These are phyloP conservation scores for Syzygium oleosum DNA, from an alignment of 345 rosid genomes.

Conservation along the genomic window DNA sequence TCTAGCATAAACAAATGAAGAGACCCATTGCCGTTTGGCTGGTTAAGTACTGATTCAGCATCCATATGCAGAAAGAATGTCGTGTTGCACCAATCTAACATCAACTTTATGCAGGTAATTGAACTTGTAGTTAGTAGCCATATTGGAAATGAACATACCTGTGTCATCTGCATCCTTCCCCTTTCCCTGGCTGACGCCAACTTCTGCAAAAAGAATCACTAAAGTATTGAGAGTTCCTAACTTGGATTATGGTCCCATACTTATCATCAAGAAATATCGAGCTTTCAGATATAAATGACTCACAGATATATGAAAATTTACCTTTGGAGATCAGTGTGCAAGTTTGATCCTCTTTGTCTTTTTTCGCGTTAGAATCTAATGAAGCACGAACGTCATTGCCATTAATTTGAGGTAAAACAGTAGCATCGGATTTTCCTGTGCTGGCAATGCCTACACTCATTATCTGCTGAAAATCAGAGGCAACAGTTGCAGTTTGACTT, in stretches of 20 bases:
- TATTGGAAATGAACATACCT: slow-evolving; percentile 20
- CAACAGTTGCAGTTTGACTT: slow-evolving; percentile 2
- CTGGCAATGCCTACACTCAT: slow-evolving; percentile 1
- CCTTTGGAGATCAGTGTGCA: not conserved
- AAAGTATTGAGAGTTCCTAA: not conserved
- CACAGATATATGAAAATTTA: not conserved
- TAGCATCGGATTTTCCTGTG: not conserved
- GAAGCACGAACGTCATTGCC: not conserved
- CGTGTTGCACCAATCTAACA: not conserved
- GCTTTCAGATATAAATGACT: not conserved
- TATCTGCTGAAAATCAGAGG: not conserved
- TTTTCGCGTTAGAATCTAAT: not conserved
- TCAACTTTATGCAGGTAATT: not conserved
- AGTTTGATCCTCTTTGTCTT: not conserved
- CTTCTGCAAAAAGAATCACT: slow-evolving; percentile 2
- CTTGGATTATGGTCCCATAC: not conserved
- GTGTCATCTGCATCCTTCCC: slow-evolving; percentile 14
- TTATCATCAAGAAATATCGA: not conserved
- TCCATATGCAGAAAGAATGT: not conserved
- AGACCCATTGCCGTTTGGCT: slow-evolving; percentile 14
- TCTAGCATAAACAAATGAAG: slow-evolving; percentile 7
- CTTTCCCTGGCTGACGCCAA: slow-evolving; percentile 12
- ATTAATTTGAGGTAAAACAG: not conserved
- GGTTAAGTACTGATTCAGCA: slow-evolving; percentile 21
- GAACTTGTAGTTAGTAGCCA: not conserved